Evolutionary conservation across 106 monocot species (phyloP).

Genomic region (Apostasia ramifera): DNA sequence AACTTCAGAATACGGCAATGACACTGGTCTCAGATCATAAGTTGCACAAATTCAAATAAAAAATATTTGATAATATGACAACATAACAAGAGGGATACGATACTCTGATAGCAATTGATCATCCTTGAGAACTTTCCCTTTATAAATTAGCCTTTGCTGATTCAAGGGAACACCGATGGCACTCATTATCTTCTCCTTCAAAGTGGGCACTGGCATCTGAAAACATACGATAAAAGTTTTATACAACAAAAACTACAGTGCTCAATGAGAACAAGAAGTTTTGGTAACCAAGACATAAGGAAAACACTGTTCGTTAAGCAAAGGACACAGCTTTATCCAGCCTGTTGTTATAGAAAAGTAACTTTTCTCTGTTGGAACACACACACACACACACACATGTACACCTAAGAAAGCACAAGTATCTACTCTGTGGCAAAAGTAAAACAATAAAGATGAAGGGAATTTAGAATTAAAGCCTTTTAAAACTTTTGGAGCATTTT

Average conservation of each 20-base stretch:
- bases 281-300: too few relatives aligned
- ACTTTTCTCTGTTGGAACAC: too few relatives aligned
- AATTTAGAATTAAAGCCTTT: too few relatives aligned
- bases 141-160: constrained; percentile 83
- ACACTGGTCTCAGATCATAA: not conserved
- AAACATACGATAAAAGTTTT: constrained; percentile 3
- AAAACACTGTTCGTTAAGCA: too few relatives aligned
- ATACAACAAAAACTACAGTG: not conserved
- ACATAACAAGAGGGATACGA: constrained; percentile 55
- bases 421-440: too few relatives aligned
- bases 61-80: constrained; percentile 1
- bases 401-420: too few relatives aligned
- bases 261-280: not conserved
- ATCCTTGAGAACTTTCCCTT: constrained; percentile 88
- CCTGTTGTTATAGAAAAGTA: too few relatives aligned
- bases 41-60: not conserved
- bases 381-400: too few relatives aligned
- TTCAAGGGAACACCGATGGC: constrained; percentile 54
- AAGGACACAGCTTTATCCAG: too few relatives aligned
- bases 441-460: too few relatives aligned
- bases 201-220: constrained; percentile 44
- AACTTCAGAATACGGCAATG: too few relatives aligned
- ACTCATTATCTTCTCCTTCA: constrained; percentile 70
- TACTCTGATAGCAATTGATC: constrained; percentile 75
- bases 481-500: too few relatives aligned